Conservation (phyloP, 2,329 filamentous ascomycete species). For the Tolypocladium amazonense region DNA sequence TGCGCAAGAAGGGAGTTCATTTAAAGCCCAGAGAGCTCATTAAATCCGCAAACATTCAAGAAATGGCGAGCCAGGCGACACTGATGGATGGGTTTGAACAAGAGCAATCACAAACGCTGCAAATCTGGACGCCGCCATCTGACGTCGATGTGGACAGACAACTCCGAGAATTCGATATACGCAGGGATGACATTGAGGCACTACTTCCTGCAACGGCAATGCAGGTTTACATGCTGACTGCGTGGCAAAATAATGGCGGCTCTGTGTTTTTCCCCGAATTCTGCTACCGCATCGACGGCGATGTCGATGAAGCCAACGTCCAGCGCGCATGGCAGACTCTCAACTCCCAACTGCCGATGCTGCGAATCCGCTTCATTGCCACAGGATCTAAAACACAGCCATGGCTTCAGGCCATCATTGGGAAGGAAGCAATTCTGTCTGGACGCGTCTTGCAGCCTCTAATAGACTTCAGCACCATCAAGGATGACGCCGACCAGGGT, state of each 20-base stretch:
- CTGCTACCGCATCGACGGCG: conserved; percentile 39
- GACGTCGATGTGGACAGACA: conserved; percentile 27
- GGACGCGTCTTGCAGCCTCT: conserved; percentile 9
- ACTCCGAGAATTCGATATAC: conserved; percentile 28
- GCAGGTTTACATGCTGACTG: conserved; percentile 70
- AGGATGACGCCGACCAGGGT: conserved; percentile 2
- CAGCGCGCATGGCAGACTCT: conserved; percentile 51
- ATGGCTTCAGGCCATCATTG: conserved; percentile 53
- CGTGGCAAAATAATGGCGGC: conserved; percentile 60
- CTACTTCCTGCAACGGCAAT: conserved; percentile 63
- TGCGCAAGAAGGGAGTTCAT: conserved; percentile 52
- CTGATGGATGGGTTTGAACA: not conserved
- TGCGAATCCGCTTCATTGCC: conserved; percentile 57
- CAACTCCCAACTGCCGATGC: conserved; percentile 44
- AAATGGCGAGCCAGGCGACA: conserved; percentile 40
- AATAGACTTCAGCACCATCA: conserved; percentile 10
- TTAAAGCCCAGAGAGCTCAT: conserved; percentile 65
- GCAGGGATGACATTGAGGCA: conserved; percentile 34
- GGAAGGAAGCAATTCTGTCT: not conserved
- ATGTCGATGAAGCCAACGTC: conserved; percentile 29
- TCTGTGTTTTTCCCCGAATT: conserved; percentile 67
- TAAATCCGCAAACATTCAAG: conserved; percentile 49
- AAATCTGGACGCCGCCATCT: conserved; percentile 18
- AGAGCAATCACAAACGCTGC: not conserved
- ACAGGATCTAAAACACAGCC: conserved; percentile 36